These are phyloP conservation scores for Dactylellina sp. DNA, from an alignment of 2,329 filamentous ascomycete species.

Conservation along the genomic window DNA sequence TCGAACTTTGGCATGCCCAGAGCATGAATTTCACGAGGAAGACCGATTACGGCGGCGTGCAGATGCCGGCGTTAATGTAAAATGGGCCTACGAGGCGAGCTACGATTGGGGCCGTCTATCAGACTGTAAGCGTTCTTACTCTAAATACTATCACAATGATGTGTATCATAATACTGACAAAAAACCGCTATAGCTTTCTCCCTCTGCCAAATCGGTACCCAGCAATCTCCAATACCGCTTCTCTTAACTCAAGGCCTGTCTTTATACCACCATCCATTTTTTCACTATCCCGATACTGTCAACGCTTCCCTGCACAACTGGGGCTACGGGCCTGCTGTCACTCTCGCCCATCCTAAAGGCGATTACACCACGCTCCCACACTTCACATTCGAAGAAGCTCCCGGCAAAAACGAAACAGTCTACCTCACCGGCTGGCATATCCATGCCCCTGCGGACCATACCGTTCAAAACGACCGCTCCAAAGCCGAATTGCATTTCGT, in stretches of 20 bases:
- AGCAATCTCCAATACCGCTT: conserved; percentile 68
- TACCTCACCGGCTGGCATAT: conserved; percentile 69
- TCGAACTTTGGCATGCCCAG: conserved; percentile 57
- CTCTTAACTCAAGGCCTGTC: conserved; percentile 64
- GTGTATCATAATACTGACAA: conserved; percentile 11
- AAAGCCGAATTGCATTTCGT: conserved; percentile 68
- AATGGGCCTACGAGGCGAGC: conserved; percentile 63
- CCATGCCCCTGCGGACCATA: conserved; percentile 68
- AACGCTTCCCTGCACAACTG: conserved; percentile 67
- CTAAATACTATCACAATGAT: conserved; percentile 1
- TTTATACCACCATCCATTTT: conserved; percentile 64
- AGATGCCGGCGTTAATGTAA: conserved; percentile 33
- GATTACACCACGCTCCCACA: conserved; percentile 64
- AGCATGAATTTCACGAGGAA: conserved; percentile 54
- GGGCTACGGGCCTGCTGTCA: conserved; percentile 67
- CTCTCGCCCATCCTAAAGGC: conserved; percentile 62
- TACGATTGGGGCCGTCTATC: conserved; percentile 65
- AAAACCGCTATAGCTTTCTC: conserved; percentile 62
- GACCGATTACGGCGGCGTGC: conserved; percentile 42
- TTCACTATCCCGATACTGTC: conserved; percentile 64
- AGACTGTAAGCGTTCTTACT: conserved; percentile 58
- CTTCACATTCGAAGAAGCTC: conserved; percentile 65
- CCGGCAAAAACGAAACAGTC: conserved; percentile 62
- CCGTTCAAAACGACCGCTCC: conserved; percentile 64
- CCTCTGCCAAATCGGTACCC: conserved; percentile 67